Conservation (phyloP, 441 rosid genomes). For the Eutrema salsugineum region DNA sequence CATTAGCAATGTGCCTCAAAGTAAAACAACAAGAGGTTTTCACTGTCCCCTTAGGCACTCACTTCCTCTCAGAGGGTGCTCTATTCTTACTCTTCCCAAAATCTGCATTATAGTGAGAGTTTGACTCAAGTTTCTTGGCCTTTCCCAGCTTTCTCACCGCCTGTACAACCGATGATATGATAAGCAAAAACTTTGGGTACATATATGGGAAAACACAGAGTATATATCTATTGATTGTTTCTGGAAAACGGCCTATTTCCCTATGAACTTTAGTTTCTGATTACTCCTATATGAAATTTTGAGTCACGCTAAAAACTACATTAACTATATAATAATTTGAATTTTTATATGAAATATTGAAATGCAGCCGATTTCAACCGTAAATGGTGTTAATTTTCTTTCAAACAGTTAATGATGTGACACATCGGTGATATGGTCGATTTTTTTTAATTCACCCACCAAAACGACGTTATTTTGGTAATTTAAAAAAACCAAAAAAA, state of each 20-base stretch:
- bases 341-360: too few relatives aligned
- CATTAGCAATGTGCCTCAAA: not conserved
- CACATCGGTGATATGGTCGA: too few relatives aligned
- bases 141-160: constrained; percentile 90
- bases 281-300: constrained; percentile 99
- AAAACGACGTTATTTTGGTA: too few relatives aligned
- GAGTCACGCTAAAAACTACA: too few relatives aligned
- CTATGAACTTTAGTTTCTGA: too few relatives aligned
- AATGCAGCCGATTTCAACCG: too few relatives aligned
- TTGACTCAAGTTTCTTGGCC: constrained; percentile 92
- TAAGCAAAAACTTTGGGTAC: not conserved
- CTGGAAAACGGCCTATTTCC: too few relatives aligned
- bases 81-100: constrained; percentile 68
- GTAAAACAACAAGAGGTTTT: not conserved
- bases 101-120: constrained; percentile 73
- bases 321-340: too few relatives aligned
- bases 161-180: constrained; percentile 33
- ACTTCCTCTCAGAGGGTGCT: not conserved
- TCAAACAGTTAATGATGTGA: too few relatives aligned
- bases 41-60: not conserved
- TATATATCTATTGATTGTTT: not conserved
- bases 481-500: too few relatives aligned
- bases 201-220: not conserved
- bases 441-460: too few relatives aligned
- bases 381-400: too few relatives aligned